Conservation (phyloP, 75 land plant genomes). For the Sequoia sempervirens region DNA sequence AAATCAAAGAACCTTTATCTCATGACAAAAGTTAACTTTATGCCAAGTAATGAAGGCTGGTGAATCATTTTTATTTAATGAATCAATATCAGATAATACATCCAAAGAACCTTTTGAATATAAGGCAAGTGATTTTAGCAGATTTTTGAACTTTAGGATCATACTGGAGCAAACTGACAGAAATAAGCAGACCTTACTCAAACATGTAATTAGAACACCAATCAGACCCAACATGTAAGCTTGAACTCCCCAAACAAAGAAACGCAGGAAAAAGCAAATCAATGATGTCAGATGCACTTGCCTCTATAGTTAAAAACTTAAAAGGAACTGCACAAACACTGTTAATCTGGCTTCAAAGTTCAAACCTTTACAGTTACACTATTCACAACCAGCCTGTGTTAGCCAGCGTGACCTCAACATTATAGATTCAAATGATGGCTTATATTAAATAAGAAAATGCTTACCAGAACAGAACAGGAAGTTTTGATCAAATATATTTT, state of each 20-base stretch:
- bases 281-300: neutral
- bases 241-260: neutral
- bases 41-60: neutral
- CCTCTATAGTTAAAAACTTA: neutral
- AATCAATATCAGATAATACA: neutral
- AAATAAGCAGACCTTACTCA: neutral
- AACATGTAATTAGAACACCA: neutral
- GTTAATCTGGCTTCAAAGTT: neutral
- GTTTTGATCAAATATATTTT: neutral
- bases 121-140: neutral
- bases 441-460: neutral
- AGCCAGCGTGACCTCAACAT: neutral
- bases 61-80: neutral
- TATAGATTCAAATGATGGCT: neutral
- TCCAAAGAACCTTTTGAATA: neutral
- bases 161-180: neutral
- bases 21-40: neutral
- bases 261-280: neutral
- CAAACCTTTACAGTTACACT: neutral
- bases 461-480: neutral
- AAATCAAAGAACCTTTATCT: neutral
- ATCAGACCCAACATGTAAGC: neutral
- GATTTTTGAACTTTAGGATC: neutral
- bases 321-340: neutral
- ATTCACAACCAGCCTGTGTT: neutral